Percentiles rank a stretch among this genome's conserved stretches.
phyloP scores from a whole-genome alignment of 2,329 filamentous ascomycete genomes.

The Scytalidium sp. region DNA sequence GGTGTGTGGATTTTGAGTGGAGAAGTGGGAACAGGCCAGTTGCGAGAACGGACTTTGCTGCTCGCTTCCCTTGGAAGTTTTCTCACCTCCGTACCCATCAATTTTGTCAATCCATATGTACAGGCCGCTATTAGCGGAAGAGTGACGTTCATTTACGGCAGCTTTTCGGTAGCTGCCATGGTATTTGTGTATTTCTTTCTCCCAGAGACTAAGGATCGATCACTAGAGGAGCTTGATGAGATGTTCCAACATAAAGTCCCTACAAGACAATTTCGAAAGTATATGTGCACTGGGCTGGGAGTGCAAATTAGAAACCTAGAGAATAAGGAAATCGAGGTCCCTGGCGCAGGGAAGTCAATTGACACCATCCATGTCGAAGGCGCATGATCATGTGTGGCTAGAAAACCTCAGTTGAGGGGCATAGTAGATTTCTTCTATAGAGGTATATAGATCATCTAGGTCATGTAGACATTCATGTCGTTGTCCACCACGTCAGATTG shows the following conservation, averaged over 20 bases:
- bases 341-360: too few species aligned
- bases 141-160: slow-evolving; percentile 35
- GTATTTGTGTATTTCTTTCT: slow-evolving; percentile 32
- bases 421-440: too few species aligned
- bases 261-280: slow-evolving; percentile 1
- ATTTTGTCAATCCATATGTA: slow-evolving; percentile 34
- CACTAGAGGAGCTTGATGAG: slow-evolving; percentile 7
- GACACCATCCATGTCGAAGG: too few species aligned
- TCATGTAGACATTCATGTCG: too few species aligned
- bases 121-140: slow-evolving; percentile 34
- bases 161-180: slow-evolving; percentile 27
- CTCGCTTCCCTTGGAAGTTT: slow-evolving; percentile 9
- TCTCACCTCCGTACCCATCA: slow-evolving; percentile 21
- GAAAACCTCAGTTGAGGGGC: too few species aligned
- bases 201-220: slow-evolving; percentile 28
- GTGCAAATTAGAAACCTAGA: too few species aligned
- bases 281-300: slow-evolving; percentile 1
- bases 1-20: slow-evolving; percentile 17
- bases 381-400: too few species aligned
- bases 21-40: slow-evolving; percentile 13
- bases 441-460: too few species aligned
- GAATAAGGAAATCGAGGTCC: too few species aligned
- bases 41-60: slow-evolving; percentile 11
- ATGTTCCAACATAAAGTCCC: slow-evolving; percentile 5
- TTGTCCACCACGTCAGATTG: too few species aligned